Conservation (phyloP, 139 green algal genomes). For the Micromonas commoda region DNA sequence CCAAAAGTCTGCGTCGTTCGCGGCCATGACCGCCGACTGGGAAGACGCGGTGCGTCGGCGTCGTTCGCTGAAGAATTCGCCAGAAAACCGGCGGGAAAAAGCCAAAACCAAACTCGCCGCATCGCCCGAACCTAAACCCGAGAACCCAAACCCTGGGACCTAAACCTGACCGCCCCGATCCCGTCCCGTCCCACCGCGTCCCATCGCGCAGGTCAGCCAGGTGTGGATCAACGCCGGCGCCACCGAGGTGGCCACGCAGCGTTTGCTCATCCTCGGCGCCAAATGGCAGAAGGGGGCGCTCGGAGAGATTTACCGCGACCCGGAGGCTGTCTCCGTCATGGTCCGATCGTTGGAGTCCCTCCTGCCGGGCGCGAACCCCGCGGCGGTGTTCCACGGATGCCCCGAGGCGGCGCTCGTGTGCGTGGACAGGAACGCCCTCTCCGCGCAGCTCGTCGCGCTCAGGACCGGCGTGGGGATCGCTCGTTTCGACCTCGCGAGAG, state of each 20-base stretch:
- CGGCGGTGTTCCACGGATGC: not conserved
- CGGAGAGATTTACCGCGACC: not conserved
- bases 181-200: no score
- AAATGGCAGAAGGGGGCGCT: not conserved
- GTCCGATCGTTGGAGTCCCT: not conserved
- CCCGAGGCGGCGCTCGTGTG: not conserved
- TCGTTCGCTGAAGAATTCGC: no score
- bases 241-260: not conserved
- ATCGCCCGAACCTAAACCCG: no score
- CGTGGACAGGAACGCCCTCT: not conserved
- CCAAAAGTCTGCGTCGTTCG: no score
- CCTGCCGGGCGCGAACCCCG: not conserved
- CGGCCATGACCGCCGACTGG: no score
- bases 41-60: no score
- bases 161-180: no score
- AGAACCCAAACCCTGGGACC: no score
- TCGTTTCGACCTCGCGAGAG: not conserved
- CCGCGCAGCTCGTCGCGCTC: not conserved
- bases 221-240: not conserved
- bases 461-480: not conserved
- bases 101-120: no score
- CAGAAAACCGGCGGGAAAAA: no score
- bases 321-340: not conserved
- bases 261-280: not conserved
- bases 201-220: not conserved